Percentiles rank a stretch among this genome's conserved stretches.
Evolutionary conservation across 1,139 yeast species (phyloP).

Genomic region (Pichia sp.): DNA sequence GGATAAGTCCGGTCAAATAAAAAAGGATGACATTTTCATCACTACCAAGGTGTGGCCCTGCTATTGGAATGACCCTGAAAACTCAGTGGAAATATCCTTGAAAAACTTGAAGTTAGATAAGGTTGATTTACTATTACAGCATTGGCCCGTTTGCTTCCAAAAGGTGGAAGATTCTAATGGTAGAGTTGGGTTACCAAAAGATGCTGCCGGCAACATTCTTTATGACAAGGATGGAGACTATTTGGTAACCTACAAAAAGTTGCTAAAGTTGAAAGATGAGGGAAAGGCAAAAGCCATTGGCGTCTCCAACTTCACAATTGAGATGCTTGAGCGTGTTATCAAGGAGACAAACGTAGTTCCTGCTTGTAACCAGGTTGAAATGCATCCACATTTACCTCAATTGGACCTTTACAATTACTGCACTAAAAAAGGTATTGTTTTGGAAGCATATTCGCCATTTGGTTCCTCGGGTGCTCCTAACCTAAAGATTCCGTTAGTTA

Average conservation of each 20-base stretch:
- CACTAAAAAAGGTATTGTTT: slow-evolving; percentile 48
- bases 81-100: slow-evolving; percentile 29
- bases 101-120: slow-evolving; percentile 40
- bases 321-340: slow-evolving; percentile 43
- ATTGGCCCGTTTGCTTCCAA: slow-evolving; percentile 41
- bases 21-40: slow-evolving; percentile 61
- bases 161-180: slow-evolving; percentile 17
- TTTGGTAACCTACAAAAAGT: slow-evolving; percentile 39
- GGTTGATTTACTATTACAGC: slow-evolving; percentile 45
- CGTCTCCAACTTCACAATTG: slow-evolving; percentile 53
- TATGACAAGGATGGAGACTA: slow-evolving; percentile 35
- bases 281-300: slow-evolving; percentile 52
- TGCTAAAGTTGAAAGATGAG: slow-evolving; percentile 39
- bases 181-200: slow-evolving; percentile 18
- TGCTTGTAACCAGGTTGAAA: slow-evolving; percentile 54
- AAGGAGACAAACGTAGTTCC: slow-evolving; percentile 45
- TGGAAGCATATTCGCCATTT: slow-evolving; percentile 79
- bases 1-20: slow-evolving; percentile 43
- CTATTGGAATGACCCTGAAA: slow-evolving; percentile 25
- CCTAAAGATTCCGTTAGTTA: slow-evolving; percentile 40
- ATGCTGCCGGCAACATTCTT: slow-evolving; percentile 18
- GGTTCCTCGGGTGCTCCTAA: slow-evolving; percentile 64
- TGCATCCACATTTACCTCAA: slow-evolving; percentile 68
- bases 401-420: slow-evolving; percentile 54
- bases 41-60: slow-evolving; percentile 72